Base-by-base conservation (phyloP, 805 yeast genomes). In the Cyberlindnera xylosilytica region DNA sequence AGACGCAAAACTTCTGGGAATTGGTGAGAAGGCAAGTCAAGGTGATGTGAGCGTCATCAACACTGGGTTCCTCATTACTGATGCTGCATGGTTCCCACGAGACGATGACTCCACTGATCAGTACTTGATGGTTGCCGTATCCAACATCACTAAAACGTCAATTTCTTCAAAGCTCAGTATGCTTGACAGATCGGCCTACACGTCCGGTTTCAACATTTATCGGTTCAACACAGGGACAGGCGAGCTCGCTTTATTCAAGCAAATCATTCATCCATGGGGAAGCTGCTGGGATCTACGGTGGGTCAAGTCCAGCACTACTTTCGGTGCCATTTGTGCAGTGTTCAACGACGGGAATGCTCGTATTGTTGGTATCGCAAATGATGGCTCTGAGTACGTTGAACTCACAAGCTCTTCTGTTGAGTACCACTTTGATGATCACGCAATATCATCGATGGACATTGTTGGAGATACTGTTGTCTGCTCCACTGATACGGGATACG, bases 281-380 rank as follows among this genome's bases (percentile, higher is more conserved):
- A 72, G 68, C 6, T 60, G 72, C 2, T 52, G 66, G 34, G 62
- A 66, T 37, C 48, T 76, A 26, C 53, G 58, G n/a, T 69, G 72
- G 75, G 50, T 62, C 16, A 68, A 74, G 1, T 42, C 61, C 61
- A 37, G 52, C 41, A 67, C 74, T 56, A 37, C 49, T 2, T 34
- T 72, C 13, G 79, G 79, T 2, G 64, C 73, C 0, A 50, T 81
- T n/a, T 72, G 71, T 5, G 79, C 77, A 10, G 66, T 68, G 0
- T 76, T 78, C 46, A 75, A 76, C 31, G 83, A 79, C 57, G 90
- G 90, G 0, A 57, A 65, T 5, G 57, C 79, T 4, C 78, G 77
- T 42, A 52, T 81, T 5, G 55, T 80, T 15, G 68, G 68, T 36
- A 52, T 79, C 0, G 55, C 56, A 0, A 24, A 42, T 15, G 45